Evolutionary conservation across 2,329 filamentous ascomycete genomes (phyloP).

Genomic region (Colletotrichum plurivorum): DNA sequence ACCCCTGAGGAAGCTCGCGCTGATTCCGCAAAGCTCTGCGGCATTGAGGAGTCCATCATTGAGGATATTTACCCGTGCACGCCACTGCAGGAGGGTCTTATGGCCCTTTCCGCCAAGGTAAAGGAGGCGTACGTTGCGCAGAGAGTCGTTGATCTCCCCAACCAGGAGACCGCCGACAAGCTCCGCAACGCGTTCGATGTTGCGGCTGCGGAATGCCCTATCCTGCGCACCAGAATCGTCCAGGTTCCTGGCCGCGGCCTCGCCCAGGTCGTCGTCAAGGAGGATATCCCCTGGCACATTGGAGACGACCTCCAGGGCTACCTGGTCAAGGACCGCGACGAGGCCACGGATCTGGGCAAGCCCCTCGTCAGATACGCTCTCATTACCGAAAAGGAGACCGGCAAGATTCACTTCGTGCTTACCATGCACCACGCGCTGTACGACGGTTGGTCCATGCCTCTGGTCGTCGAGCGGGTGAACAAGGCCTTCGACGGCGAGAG

Average conservation of each 20-base stretch:
- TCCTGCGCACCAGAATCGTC: constrained; percentile 65
- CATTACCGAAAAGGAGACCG: constrained; percentile 49
- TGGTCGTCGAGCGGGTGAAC: constrained; percentile 64
- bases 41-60: constrained; percentile 50
- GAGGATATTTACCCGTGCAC: constrained; percentile 70
- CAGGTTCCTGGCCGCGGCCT: constrained; percentile 60
- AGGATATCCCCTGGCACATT: constrained; percentile 52
- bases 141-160: constrained; percentile 59
- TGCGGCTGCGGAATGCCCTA: constrained; percentile 54
- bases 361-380: constrained; percentile 63
- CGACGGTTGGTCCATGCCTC: constrained; percentile 69
- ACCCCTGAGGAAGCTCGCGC: constrained; percentile 48
- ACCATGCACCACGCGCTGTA: constrained; percentile 71
- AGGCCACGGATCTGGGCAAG: constrained; percentile 60
- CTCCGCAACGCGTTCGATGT: constrained; percentile 60
- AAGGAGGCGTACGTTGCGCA: constrained; percentile 68
- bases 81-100: constrained; percentile 67
- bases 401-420: constrained; percentile 61
- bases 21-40: constrained; percentile 59
- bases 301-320: constrained; percentile 56
- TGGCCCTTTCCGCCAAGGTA: constrained; percentile 66
- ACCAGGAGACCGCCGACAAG: constrained; percentile 51
- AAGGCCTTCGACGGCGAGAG: constrained; percentile 55
- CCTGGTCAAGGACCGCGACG: constrained; percentile 55
- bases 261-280: constrained; percentile 62